Conservation (phyloP, 345 rosid genomes). For the Salix arbutifolia region DNA sequence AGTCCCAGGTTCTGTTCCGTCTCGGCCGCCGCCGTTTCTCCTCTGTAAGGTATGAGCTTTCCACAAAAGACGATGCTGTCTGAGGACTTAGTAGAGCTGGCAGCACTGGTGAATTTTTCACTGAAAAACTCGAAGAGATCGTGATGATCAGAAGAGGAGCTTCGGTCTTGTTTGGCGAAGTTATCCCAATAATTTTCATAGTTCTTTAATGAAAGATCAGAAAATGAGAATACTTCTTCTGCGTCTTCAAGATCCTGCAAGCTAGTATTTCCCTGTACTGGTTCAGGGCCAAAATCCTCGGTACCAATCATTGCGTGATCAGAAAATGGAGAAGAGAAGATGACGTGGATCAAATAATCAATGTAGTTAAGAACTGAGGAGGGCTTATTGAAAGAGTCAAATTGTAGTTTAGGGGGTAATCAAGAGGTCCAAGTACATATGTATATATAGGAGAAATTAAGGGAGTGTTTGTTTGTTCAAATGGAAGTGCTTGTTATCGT, state of each 20-base stretch:
- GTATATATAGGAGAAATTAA: background rate
- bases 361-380: background rate
- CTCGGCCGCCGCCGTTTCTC: background rate
- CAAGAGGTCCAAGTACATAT: too few species aligned
- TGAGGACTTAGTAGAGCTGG: slow-evolving; percentile 14
- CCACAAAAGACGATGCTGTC: slow-evolving; percentile 50
- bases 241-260: slow-evolving; percentile 2
- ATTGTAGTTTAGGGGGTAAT: background rate
- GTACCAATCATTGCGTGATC: background rate
- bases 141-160: slow-evolving; percentile 8
- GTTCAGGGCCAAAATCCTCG: background rate
- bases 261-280: background rate
- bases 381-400: background rate
- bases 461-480: background rate
- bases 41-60: slow-evolving; percentile 36
- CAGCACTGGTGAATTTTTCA: background rate
- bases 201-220: slow-evolving; percentile 31
- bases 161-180: slow-evolving; percentile 8
- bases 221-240: slow-evolving; percentile 47
- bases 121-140: slow-evolving; percentile 47
- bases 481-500: too few species aligned
- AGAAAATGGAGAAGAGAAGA: background rate
- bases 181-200: slow-evolving; percentile 9
- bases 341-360: background rate
- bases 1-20: background rate